A percentile compares a stretch with the other conserved stretches of the same genome.
phyloP scores from a whole-genome alignment of 139 green algal genomes.

The Chlorella sorokiniana region DNA sequence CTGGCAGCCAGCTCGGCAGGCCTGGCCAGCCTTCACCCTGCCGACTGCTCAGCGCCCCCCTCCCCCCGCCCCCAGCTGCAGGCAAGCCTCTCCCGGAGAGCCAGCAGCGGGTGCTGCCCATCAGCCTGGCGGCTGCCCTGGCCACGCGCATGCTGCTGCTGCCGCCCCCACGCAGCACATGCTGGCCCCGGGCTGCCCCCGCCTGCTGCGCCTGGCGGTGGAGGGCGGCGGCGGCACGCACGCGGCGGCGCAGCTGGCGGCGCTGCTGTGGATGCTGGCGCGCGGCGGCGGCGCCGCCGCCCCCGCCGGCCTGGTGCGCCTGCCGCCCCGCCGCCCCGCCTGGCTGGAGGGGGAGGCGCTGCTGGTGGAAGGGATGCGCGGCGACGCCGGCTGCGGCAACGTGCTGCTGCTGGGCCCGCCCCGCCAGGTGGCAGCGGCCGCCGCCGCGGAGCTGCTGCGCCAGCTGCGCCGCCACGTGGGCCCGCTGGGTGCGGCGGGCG shows the following conservation, averaged over 20 bases:
- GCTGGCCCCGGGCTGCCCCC: not conserved
- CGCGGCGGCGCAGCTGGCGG: not conserved
- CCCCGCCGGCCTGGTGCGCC: not conserved
- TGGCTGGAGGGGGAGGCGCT: conserved; percentile 11
- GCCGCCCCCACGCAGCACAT: conserved; percentile 21
- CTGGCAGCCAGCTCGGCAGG: no score
- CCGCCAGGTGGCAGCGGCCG: not conserved
- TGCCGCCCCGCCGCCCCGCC: not conserved
- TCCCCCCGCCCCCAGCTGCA: not conserved
- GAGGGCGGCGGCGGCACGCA: not conserved
- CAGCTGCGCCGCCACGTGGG: conserved; percentile 1
- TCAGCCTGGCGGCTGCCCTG: not conserved
- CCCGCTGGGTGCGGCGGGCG: not conserved
- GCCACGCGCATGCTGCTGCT: conserved; percentile 4
- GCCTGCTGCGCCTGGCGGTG: conserved; percentile 4
- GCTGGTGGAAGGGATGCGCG: not conserved
- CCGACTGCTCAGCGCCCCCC: no score
- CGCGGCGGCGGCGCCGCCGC: not conserved
- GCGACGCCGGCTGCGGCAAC: not conserved
- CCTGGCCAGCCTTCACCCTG: no score
- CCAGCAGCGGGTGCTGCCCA: not conserved
- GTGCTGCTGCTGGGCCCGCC: conserved; percentile 10
- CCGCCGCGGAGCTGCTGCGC: conserved; percentile 5
- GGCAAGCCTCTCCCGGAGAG: not conserved
- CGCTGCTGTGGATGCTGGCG: conserved; percentile 29